phyloP scores from a whole-genome alignment of 2,329 filamentous ascomycete species.

The Fusarium verrucosum region DNA sequence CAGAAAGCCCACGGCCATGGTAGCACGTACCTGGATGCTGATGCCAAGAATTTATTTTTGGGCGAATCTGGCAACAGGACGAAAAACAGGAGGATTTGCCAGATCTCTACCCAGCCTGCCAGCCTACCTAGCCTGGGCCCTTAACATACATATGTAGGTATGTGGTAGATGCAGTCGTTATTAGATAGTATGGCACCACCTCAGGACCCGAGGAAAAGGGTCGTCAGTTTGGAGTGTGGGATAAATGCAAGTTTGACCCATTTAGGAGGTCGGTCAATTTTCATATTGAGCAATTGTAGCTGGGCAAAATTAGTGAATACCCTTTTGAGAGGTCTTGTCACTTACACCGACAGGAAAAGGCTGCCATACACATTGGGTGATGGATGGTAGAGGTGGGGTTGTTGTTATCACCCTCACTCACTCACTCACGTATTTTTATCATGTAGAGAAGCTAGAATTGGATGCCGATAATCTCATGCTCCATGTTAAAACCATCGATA shows the following conservation, averaged over 20 bases:
- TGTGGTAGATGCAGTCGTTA: conserved; percentile 30
- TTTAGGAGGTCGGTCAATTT: conserved; percentile 2
- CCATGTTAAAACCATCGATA: conserved; percentile 12
- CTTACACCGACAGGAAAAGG: background rate
- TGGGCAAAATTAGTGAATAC: background rate
- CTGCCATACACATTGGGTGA: background rate
- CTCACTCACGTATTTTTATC: conserved; percentile 3
- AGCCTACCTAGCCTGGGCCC: conserved; percentile 21
- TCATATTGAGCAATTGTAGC: background rate
- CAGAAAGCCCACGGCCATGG: conserved; percentile 1
- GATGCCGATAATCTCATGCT: background rate
- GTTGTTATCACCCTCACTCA: background rate
- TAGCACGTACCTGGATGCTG: conserved; percentile 13
- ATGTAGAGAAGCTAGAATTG: background rate
- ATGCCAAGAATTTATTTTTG: conserved; percentile 14
- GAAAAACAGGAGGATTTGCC: conserved; percentile 13
- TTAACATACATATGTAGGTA: background rate
- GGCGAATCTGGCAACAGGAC: conserved; percentile 1
- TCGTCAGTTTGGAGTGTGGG: background rate
- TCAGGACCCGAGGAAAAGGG: conserved; percentile 12
- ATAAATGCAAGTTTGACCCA: conserved; percentile 16
- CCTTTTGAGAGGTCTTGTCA: background rate
- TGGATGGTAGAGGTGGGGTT: conserved; percentile 7
- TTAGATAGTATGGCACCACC: conserved; percentile 42
- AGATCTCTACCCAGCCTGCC: conserved; percentile 33